Evolutionary conservation across 148 eudicot species (phyloP), one percentile per base, ranked within the genome.

Genomic region (Vaccinium darrowii): DNA sequence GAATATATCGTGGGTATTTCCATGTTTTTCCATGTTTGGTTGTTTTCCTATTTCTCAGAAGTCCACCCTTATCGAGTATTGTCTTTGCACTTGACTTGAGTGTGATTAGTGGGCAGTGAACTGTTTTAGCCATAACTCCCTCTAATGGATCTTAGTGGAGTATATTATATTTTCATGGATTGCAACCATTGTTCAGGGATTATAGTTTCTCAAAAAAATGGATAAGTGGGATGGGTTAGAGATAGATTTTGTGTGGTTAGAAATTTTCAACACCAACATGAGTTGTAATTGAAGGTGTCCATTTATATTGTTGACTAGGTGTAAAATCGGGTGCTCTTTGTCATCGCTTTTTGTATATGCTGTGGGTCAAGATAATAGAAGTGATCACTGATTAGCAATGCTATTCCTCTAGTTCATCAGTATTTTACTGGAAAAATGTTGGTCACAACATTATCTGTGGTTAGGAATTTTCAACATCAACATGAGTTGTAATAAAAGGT

Each of bases 141-240:
- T 43, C 23, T 25, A 82, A 67, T 57, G 57, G 52, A 72, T 71
- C 79, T 18, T 72, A 72, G 84, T 83, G 78, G 78, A 72, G 15
- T 27, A 23, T 69, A 8, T n/a, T 67, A 2, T 81, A 2, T 63
- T 47, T 50, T 80, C 49, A 39, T 62, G 69, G 13, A 39, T 80
- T 33, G 2, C 52, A 4, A 19, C 56, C 8, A 8, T 58, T 58
- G 53, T n/a, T 27, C 36, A 67, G 73, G 36, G 36, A 67, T 67
- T 67, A 2, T 9, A 23, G 72, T 23, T 23, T 65, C 30, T 65
- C 13, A 23, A 23, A 23, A 65, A 23, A 23, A 10, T 12, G 72
- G 72, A 23, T 23, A 23, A 65, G 30, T 65, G 2, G 72, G 13
- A 63, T n/a, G 71, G 25, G 30, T n/a, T 63, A 23, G 30, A 63